Conservation (phyloP, 2,329 filamentous ascomycete species). For the Colletotrichum sansevieriae region DNA sequence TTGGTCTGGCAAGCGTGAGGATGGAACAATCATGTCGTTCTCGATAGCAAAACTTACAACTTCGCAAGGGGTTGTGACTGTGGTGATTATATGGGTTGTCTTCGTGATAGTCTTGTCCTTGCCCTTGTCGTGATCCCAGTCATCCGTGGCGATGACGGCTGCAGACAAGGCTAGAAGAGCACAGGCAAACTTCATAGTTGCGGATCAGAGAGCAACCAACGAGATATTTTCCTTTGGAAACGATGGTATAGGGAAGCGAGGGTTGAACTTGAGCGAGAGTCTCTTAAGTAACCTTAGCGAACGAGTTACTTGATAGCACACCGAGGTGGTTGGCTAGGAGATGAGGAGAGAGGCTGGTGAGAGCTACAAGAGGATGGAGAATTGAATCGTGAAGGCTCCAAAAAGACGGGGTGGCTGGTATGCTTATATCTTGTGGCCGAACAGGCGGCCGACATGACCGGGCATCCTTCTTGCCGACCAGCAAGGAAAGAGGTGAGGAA, state of each 20-base stretch:
- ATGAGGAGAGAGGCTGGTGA: slow-evolving; percentile 34
- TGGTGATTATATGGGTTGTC: slow-evolving; percentile 14
- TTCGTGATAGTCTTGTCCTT: slow-evolving; percentile 39
- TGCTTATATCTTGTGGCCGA: slow-evolving; percentile 38
- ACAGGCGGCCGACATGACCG: slow-evolving; percentile 7
- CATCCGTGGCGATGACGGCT: slow-evolving; percentile 31
- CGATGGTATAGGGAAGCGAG: slow-evolving; percentile 24
- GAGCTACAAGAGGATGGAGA: slow-evolving; percentile 31
- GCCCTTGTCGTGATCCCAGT: slow-evolving; percentile 33
- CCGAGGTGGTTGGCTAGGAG: slow-evolving; percentile 36
- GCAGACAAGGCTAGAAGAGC: slow-evolving; percentile 39
- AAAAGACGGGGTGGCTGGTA: slow-evolving; percentile 38
- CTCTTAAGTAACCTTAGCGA: slow-evolving; percentile 44
- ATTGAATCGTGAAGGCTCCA: not conserved
- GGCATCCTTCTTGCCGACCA: not conserved
- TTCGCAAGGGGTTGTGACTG: slow-evolving; percentile 31
- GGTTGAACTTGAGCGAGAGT: slow-evolving; percentile 37
- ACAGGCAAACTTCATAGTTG: slow-evolving; percentile 37
- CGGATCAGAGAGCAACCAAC: slow-evolving; percentile 15
- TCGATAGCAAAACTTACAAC: no score
- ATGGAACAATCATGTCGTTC: no score
- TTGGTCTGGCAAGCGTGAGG: slow-evolving; percentile 2
- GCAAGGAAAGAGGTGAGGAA: not conserved
- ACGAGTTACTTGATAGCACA: slow-evolving; percentile 38
- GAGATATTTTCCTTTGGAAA: slow-evolving; percentile 30